phyloP scores from a whole-genome alignment of 192 early-diverging fungal genomes.

The Coemansia sp. region DNA sequence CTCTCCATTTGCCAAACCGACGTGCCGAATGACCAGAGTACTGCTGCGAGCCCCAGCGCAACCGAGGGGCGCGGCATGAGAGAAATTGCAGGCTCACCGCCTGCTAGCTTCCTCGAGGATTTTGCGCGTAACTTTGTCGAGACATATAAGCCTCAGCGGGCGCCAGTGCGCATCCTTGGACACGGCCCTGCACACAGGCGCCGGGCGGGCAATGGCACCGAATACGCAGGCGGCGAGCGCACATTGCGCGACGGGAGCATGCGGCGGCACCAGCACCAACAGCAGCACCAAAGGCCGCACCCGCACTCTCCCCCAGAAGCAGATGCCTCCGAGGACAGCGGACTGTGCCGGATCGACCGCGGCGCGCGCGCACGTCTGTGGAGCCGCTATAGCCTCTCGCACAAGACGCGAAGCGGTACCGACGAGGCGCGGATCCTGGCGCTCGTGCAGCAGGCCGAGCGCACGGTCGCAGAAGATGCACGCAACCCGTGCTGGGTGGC shows the following conservation, averaged over 20 bases:
- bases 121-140: conserved; percentile 41
- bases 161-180: conserved; percentile 1
- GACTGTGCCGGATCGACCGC: conserved; percentile 16
- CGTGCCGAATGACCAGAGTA: too few species aligned
- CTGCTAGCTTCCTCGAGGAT: conserved; percentile 33
- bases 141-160: conserved; percentile 11
- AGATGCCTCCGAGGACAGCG: background rate
- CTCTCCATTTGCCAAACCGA: too few species aligned
- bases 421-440: conserved; percentile 20
- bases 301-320: too few species aligned
- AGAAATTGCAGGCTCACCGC: conserved; percentile 20
- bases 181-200: too few species aligned
- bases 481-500: conserved; percentile 12
- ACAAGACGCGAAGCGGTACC: background rate
- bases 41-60: too few species aligned
- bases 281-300: too few species aligned
- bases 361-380: conserved; percentile 15
- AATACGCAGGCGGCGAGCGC: too few species aligned
- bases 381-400: conserved; percentile 6
- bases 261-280: too few species aligned
- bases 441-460: conserved; percentile 29
- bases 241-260: too few species aligned
- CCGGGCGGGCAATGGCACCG: too few species aligned
- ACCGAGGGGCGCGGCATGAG: too few species aligned
- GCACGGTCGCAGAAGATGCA: too few species aligned